phyloP scores from a whole-genome alignment of 257 asterid genomes.

The Nicotiana attenuata region DNA sequence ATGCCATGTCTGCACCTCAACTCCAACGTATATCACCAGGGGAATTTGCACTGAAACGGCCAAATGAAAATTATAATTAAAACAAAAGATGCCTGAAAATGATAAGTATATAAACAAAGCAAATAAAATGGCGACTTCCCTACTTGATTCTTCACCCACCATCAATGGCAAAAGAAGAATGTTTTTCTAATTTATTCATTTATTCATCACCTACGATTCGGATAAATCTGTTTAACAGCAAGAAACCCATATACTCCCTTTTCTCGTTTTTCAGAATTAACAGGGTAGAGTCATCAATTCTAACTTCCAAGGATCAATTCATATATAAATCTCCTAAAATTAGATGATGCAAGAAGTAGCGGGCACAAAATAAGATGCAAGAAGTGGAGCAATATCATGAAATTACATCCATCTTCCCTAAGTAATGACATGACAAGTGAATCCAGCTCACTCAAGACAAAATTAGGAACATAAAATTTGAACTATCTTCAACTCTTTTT shows the following conservation, averaged over 20 bases:
- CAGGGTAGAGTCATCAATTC: neutral
- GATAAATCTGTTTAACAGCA: neutral
- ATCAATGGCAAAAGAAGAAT: neutral
- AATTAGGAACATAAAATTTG: neutral
- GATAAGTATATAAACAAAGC: neutral
- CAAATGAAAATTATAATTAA: neutral
- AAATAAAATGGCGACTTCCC: neutral
- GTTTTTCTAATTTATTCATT: neutral
- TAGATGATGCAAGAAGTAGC: neutral
- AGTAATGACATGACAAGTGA: neutral
- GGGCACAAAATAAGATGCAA: conserved; percentile 1
- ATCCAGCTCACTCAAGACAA: neutral
- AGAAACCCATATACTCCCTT: neutral
- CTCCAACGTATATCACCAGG: neutral
- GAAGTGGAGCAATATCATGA: neutral
- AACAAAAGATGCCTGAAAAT: neutral
- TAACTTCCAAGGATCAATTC: neutral
- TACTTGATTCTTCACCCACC: neutral
- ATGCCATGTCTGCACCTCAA: neutral
- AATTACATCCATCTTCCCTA: neutral
- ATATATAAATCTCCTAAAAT: neutral
- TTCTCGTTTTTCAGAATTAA: neutral
- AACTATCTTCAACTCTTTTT: neutral
- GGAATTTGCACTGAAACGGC: neutral
- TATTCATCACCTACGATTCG: neutral